Base-by-base conservation (phyloP, 2,329 filamentous ascomycete genomes). In the Aspergillus caelatus region DNA sequence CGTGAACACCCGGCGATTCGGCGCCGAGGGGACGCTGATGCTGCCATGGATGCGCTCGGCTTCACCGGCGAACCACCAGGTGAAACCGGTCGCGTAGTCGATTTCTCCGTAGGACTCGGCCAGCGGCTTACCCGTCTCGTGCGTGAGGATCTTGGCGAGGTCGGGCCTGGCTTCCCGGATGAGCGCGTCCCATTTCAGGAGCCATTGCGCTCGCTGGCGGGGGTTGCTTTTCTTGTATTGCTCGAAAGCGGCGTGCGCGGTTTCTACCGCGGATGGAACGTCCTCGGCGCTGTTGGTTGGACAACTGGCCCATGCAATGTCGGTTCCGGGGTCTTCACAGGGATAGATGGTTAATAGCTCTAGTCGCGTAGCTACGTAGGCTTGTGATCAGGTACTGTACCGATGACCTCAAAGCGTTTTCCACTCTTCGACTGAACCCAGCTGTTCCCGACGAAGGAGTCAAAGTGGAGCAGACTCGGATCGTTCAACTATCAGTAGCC, bases 1-100 rank as follows among this genome's bases (percentile, higher is more conserved):
- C 0, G 89, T 90, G 65, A 94, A 86, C 3, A 89, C 83, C 14
- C 90, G 83, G 7, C 91, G 81, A 36, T 87, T 86, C 0, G 90
- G 86, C 0, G 86, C 78, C 0, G 89, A 81, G 0, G 88, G 84
- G 0, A 83, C 81, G 53, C 86, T 84, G 5, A 89, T 83, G 0
- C 84, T 84, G 19, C 91, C 91, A 30, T 85, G 82, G n/a, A 89
- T 83, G 39, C 87, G 81, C 75, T 89, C 81, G 71, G 86, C 86
- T 69, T 89, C 86, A 3, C 86, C 86, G 0, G 83, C 77, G 65
- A 88, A 88, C 85, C 85, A 88, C 77, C 83, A 83, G 2, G 81
- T 79, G 68, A 88, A 87, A 0, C 80, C 78, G 0, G 80, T 71
- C 2, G 83, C 84, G 64, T 88, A 87, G 70, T 86, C 84, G 46